Evolutionary conservation across 441 rosid genomes (phyloP).

Genomic region (Croton setiger): DNA sequence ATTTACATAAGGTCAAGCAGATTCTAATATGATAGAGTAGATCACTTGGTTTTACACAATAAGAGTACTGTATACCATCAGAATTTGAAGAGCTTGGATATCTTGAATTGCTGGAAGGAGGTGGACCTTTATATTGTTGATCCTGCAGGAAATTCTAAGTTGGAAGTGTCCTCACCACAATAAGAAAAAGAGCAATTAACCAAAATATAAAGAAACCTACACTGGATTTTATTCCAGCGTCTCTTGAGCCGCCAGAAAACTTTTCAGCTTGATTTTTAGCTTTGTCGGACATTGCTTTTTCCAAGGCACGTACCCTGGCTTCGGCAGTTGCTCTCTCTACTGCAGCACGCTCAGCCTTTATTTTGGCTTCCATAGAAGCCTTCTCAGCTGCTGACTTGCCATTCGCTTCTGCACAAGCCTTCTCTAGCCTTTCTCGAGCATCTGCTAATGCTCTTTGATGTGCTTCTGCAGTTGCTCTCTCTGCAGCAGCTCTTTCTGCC

Average conservation of each 20-base stretch:
- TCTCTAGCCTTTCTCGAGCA: conserved; percentile 54
- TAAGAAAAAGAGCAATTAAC: conserved; percentile 12
- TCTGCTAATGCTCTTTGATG: conserved; percentile 50
- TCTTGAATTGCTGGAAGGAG: conserved; percentile 38
- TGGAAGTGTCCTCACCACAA: conserved; percentile 8
- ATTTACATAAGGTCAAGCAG: conserved; percentile 16
- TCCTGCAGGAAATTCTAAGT: conserved; percentile 45
- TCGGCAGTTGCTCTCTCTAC: conserved; percentile 96
- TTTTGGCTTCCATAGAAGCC: conserved; percentile 63
- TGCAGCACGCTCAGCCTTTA: conserved; percentile 88
- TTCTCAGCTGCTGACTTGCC: conserved; percentile 39
- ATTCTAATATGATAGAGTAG: not conserved
- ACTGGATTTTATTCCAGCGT: conserved; percentile 34
- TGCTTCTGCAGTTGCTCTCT: conserved; percentile 65
- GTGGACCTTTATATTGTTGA: conserved; percentile 43
- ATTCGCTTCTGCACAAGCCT: conserved; percentile 42
- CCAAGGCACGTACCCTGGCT: conserved; percentile 89
- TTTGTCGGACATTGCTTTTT: conserved; percentile 76
- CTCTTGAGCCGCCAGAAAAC: conserved; percentile 44
- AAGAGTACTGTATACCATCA: conserved; percentile 29
- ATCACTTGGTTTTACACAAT: not conserved
- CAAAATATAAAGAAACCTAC: conserved; percentile 41
- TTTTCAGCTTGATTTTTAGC: conserved; percentile 42
- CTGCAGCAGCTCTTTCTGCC: conserved; percentile 64
- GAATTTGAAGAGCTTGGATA: conserved; percentile 33